Evolutionary conservation across 2,329 filamentous ascomycete species (phyloP), one percentile per base, ranked within the genome.

Genomic region (Colletotrichum sansevieriae): DNA sequence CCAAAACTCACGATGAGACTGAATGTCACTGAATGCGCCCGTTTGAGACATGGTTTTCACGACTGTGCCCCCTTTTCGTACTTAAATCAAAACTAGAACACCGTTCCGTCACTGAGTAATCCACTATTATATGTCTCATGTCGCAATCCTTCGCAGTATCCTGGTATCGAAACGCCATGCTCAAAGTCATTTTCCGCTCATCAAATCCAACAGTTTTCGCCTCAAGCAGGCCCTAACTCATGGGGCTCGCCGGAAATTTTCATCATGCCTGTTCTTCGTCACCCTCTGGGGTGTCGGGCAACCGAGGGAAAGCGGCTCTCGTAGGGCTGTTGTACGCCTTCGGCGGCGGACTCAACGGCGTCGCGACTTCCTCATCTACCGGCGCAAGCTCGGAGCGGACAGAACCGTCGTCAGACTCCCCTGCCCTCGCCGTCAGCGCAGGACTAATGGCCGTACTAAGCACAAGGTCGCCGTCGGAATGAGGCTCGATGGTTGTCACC

Each of bases 291-390:
- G 43, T 52, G 9, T 20, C 25, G 3, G 65, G 49, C 6, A 52
- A 13, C 2, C 37, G 37, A 39, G 37, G 35, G 39, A n/a, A 49
- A 46, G 9, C 41, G 52, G 29, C 20, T 12, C 20, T 68, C n/a
- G 47, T 20, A 2, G 63, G 62, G 13, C 62, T 66, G 11, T 33
- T 13, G n/a, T 51, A 66, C 6, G n/a, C 29, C 18, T 60, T 60
- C 12, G 66, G 66, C 15, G 66, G 66, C 10, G 66, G 66, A n/a
- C 66, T 69, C 43, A 69, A 41, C 15, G 66, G 62, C 9, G 66
- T 69, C 6, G 49, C 35, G 37, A 69, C 49, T 13, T 66, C 66
- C 10, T 51, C 56, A 3, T 66, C 49, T 18, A 18, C 49, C 20
- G 49, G 49, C 12, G 25, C 56, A 44, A 69, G 46, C 13, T 25